Conservation (phyloP, 2,329 filamentous ascomycete species). For the Metarhizium rileyi region DNA sequence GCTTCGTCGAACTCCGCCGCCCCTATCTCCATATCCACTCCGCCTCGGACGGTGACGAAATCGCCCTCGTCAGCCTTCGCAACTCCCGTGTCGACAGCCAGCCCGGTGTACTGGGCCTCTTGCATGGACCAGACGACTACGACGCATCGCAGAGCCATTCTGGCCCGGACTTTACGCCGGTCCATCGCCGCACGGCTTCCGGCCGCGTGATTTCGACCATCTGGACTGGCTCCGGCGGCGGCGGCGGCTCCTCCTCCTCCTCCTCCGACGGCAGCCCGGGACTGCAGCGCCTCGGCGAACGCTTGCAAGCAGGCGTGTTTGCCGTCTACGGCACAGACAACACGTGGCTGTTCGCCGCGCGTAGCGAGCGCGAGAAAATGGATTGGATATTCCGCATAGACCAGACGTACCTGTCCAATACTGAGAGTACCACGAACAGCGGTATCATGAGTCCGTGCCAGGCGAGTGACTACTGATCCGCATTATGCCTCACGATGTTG, state of each 20-base stretch:
- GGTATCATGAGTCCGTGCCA: constrained; percentile 25
- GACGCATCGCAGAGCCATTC: constrained; percentile 22
- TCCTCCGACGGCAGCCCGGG: constrained; percentile 21
- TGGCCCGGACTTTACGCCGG: constrained; percentile 29
- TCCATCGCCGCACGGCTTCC: constrained; percentile 39
- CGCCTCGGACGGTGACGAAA: constrained; percentile 76
- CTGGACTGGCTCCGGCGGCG: constrained; percentile 37
- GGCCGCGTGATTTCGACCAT: constrained; percentile 45
- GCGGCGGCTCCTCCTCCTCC: too few relatives aligned
- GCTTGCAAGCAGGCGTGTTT: constrained; percentile 67
- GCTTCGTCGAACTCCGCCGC: constrained; percentile 83
- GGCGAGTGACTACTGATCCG: constrained; percentile 20
- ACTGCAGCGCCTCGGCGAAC: constrained; percentile 44
- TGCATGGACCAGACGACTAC: constrained; percentile 42
- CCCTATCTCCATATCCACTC: constrained; percentile 90
- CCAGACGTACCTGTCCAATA: constrained; percentile 54
- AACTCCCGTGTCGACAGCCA: constrained; percentile 89
- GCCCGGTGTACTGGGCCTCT: constrained; percentile 72
- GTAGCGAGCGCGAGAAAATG: constrained; percentile 83
- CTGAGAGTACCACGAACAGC: constrained; percentile 29
- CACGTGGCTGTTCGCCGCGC: constrained; percentile 86
- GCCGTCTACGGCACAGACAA: constrained; percentile 91
- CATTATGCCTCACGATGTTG: neutral
- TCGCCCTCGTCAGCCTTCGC: constrained; percentile 78
- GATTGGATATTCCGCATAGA: constrained; percentile 97